Evolutionary conservation across 257 asterid species (phyloP).

Genomic region (Nicotiana sylvestris): DNA sequence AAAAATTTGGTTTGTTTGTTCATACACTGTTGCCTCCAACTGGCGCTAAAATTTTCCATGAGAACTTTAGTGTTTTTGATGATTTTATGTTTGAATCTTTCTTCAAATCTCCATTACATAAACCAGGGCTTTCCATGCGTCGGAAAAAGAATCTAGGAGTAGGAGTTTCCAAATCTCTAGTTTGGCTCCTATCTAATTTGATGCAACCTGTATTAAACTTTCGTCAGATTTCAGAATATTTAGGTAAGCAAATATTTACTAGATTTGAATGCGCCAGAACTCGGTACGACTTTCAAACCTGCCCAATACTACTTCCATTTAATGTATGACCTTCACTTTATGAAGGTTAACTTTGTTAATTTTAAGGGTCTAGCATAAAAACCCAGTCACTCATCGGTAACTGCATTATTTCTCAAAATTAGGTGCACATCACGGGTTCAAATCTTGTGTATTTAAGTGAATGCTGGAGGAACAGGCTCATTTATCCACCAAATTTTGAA

Average conservation of each 20-base stretch:
- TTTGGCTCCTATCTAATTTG: not conserved
- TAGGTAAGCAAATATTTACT: too few relatives aligned
- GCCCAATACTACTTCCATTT: not conserved
- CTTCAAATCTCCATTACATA: not conserved
- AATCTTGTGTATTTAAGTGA: too few relatives aligned
- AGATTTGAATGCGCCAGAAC: not conserved
- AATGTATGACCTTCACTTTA: too few relatives aligned
- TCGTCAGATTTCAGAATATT: not conserved
- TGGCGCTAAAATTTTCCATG: not conserved
- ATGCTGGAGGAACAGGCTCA: too few relatives aligned
- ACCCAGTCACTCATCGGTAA: too few relatives aligned
- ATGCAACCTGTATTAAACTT: not conserved
- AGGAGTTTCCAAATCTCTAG: not conserved
- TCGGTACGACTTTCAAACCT: not conserved
- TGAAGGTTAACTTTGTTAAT: too few relatives aligned
- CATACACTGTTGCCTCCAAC: not conserved
- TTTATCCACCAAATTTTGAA: too few relatives aligned
- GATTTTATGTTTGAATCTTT: not conserved
- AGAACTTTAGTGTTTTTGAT: not conserved
- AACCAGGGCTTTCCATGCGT: not conserved
- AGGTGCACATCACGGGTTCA: too few relatives aligned
- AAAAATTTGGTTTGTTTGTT: not conserved
- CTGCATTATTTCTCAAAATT: too few relatives aligned
- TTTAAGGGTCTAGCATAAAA: too few relatives aligned
- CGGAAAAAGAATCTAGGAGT: not conserved